Evolutionary conservation across 169 alveolate genomes (phyloP).

Genomic region (Plasmodium malariae): DNA sequence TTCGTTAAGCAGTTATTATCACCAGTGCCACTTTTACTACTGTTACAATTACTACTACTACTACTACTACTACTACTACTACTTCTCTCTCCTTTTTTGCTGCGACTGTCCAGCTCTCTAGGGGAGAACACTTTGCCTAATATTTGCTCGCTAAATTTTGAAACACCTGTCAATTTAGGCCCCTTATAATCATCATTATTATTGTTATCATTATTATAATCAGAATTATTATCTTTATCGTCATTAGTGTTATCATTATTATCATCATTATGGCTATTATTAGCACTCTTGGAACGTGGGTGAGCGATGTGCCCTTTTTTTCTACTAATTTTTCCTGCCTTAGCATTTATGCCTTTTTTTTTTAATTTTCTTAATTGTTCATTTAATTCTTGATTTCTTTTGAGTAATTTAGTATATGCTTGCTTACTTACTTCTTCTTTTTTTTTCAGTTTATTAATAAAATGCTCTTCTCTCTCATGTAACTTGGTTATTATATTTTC

Average conservation of each 20-base stretch:
- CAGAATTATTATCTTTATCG: neutral
- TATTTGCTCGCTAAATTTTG: no score
- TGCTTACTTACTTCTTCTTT: conserved; percentile 66
- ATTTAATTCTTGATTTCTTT: conserved; percentile 44
- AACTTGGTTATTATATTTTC: conserved; percentile 46
- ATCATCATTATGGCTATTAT: neutral
- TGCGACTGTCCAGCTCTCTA: no score
- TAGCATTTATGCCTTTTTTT: conserved; percentile 1
- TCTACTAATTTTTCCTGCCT: neutral
- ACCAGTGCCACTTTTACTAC: no score
- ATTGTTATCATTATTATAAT: neutral
- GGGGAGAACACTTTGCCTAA: no score
- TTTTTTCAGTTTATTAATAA: conserved; percentile 49
- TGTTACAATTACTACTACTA: neutral
- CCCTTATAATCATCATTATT: neutral
- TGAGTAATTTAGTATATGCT: conserved; percentile 63
- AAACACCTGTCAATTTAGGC: neutral
- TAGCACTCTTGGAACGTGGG: no score
- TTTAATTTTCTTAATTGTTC: conserved; percentile 59
- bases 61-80: neutral
- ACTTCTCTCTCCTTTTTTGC: no score
- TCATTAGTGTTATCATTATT: neutral
- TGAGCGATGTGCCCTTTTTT: no score
- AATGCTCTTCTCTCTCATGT: conserved; percentile 65
- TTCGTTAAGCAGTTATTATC: no score